Evolutionary conservation across 257 asterid genomes (phyloP), one percentile per base, ranked within the genome.

Genomic region (Lavandula angustifolia): DNA sequence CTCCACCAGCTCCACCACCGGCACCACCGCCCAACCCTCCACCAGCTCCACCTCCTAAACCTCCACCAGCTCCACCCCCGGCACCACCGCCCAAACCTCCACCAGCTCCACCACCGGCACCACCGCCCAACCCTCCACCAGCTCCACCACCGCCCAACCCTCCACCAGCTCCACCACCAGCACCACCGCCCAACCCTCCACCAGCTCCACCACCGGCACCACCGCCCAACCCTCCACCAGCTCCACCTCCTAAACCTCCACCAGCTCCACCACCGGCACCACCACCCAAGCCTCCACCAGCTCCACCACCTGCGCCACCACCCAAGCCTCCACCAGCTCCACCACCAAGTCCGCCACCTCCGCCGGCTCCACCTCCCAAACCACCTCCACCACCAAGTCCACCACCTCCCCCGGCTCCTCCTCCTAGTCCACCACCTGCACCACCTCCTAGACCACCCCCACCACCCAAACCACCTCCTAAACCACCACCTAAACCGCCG

Each of bases 41-140:
- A 22, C 27, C 27, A 0, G 27, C 27, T 0, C 27, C 27, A 62
- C 1, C 57, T 47, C 40, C 37, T 7, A 66, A 41, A 10, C 74
- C 68, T 34, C 56, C 56, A 47, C 27, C 27, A 22, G 27, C 27
- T 22, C 67, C 67, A 8, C 46, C 46, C 2, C 67, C 67, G 3
- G 33, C 14, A 16, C 67, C 67, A 4, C 84, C 84, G 3, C 67
- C 67, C 13, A 55, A 29, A 0, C 61, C 61, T 1, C 67, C 67
- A n/a, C 56, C 56, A 4, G 56, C 44, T 2, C 67, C 27, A 22
- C 27, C 27, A 22, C 27, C 27, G 27, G 27, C 27, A 22, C 27
- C 67, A 7, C 43, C 67, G 2, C 67, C 27, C 27, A 22, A 53
- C 12, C n/a, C 9, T 6, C 27, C 27, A 40, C 44, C 44, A 0